phyloP scores from a whole-genome alignment of 2,329 filamentous ascomycete genomes.

The Nigrospora sphaerica region DNA sequence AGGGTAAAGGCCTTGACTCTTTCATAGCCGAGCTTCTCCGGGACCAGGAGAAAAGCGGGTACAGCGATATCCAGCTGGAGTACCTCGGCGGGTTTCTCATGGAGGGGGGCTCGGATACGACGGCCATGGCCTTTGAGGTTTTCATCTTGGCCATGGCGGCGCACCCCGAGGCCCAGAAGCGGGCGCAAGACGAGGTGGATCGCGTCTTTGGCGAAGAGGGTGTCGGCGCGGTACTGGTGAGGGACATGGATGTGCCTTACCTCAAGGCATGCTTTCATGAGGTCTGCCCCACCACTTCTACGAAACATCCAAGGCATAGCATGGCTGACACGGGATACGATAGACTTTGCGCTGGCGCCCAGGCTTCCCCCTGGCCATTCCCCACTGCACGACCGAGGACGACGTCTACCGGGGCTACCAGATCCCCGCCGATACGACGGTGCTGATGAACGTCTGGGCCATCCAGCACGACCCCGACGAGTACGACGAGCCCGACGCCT shows the following conservation, averaged over 20 bases:
- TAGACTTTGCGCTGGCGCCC: slow-evolving; percentile 14
- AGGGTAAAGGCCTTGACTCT: slow-evolving; percentile 5
- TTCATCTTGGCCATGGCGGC: slow-evolving; percentile 41
- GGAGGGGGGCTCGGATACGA: slow-evolving; percentile 36
- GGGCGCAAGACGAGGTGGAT: slow-evolving; percentile 32
- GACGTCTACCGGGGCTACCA: slow-evolving; percentile 35
- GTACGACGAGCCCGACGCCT: slow-evolving; percentile 9
- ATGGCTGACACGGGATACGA: too few species aligned
- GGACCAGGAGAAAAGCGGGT: slow-evolving; percentile 9
- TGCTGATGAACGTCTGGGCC: slow-evolving; percentile 36
- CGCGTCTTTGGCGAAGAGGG: slow-evolving; percentile 29
- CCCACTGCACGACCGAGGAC: slow-evolving; percentile 33
- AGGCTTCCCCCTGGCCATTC: slow-evolving; percentile 15
- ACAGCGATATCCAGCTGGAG: slow-evolving; percentile 20
- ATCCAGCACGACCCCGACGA: slow-evolving; percentile 9
- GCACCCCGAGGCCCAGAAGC: slow-evolving; percentile 31
- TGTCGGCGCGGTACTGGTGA: slow-evolving; percentile 27
- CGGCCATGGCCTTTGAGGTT: slow-evolving; percentile 28
- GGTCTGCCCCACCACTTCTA: slow-evolving; percentile 4
- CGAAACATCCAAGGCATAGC: too few species aligned
- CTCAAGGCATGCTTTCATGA: slow-evolving; percentile 36
- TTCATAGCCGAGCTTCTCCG: slow-evolving; percentile 6
- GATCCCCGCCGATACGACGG: slow-evolving; percentile 35
- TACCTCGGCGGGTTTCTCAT: slow-evolving; percentile 28
- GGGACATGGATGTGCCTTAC: slow-evolving; percentile 31